These are phyloP conservation scores for Hanseniaspora guilliermondii DNA, from an alignment of 805 yeast genomes.

Conservation along the genomic window DNA sequence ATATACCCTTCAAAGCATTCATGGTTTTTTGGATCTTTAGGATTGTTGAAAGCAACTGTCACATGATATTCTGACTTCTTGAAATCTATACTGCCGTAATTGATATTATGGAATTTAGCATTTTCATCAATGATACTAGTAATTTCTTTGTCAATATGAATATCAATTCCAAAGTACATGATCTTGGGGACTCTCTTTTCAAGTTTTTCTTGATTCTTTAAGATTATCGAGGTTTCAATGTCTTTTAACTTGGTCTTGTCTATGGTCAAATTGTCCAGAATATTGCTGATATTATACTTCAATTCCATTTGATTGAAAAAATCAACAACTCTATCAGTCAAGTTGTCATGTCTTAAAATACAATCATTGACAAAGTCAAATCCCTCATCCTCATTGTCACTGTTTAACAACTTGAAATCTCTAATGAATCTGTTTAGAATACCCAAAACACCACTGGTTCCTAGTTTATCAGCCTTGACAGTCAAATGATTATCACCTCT, in stretches of 20 bases:
- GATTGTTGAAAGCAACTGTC: constrained; percentile 21
- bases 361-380: constrained; percentile 27
- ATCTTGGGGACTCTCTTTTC: constrained; percentile 23
- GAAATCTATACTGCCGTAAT: constrained; percentile 21
- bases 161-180: constrained; percentile 35
- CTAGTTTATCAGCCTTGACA: constrained; percentile 42
- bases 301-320: constrained; percentile 36
- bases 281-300: constrained; percentile 31
- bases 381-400: constrained; percentile 45
- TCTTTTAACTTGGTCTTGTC: constrained; percentile 24
- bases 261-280: constrained; percentile 40
- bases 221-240: constrained; percentile 14
- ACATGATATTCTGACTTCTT: constrained; percentile 19
- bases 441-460: constrained; percentile 37
- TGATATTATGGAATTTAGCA: constrained; percentile 41
- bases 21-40: neutral
- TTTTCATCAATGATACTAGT: constrained; percentile 52
- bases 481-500: constrained; percentile 88
- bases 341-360: constrained; percentile 38
- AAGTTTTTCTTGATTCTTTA: constrained; percentile 13
- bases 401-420: constrained; percentile 57
- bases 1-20: neutral
- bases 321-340: constrained; percentile 31
- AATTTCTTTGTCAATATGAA: constrained; percentile 24
- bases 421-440: constrained; percentile 66